Percentiles rank a stretch among this genome's conserved stretches.
phyloP scores from a whole-genome alignment of 2,329 filamentous ascomycete species.

The Onygena corvina region DNA sequence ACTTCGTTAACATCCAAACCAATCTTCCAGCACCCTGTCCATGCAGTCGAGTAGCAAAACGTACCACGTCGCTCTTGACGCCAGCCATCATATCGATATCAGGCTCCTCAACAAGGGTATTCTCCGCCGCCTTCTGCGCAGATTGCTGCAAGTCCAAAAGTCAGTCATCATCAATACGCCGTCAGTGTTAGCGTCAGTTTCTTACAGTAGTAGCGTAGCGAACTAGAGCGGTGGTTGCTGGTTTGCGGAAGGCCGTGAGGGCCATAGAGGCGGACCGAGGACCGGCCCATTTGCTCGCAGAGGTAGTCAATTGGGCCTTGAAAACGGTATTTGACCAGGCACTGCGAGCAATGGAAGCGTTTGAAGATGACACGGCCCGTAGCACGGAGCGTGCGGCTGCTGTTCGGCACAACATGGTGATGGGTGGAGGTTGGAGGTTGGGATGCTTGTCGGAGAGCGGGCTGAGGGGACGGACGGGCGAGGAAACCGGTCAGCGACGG shows the following conservation, averaged over 20 bases:
- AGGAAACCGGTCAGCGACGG: not conserved
- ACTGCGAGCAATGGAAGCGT: slow-evolving; percentile 33
- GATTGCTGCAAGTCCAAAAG: not conserved
- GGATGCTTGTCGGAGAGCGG: not conserved
- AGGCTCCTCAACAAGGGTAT: slow-evolving; percentile 21
- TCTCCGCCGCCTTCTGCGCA: not conserved
- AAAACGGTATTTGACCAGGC: slow-evolving; percentile 31
- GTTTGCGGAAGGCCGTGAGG: slow-evolving; percentile 32
- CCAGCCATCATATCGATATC: slow-evolving; percentile 42
- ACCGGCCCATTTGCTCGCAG: slow-evolving; percentile 29
- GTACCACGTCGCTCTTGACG: slow-evolving; percentile 48
- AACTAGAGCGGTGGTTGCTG: slow-evolving; percentile 38
- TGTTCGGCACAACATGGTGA: slow-evolving; percentile 38
- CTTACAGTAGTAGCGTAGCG: slow-evolving; percentile 34
- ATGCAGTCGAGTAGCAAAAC: slow-evolving; percentile 19
- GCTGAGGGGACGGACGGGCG: not conserved
- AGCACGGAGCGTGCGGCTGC: slow-evolving; percentile 35
- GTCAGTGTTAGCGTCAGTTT: not conserved
- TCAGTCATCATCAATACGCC: not conserved
- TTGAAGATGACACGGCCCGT: slow-evolving; percentile 34
- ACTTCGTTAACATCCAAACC: not conserved
- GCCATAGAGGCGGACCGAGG: slow-evolving; percentile 30
- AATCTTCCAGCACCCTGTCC: not conserved
- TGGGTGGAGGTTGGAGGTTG: slow-evolving; percentile 14
- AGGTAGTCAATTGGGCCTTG: slow-evolving; percentile 35